These are phyloP conservation scores for Dryas alaskensis DNA, from an alignment of 306 rosid genomes.

Conservation along the genomic window DNA sequence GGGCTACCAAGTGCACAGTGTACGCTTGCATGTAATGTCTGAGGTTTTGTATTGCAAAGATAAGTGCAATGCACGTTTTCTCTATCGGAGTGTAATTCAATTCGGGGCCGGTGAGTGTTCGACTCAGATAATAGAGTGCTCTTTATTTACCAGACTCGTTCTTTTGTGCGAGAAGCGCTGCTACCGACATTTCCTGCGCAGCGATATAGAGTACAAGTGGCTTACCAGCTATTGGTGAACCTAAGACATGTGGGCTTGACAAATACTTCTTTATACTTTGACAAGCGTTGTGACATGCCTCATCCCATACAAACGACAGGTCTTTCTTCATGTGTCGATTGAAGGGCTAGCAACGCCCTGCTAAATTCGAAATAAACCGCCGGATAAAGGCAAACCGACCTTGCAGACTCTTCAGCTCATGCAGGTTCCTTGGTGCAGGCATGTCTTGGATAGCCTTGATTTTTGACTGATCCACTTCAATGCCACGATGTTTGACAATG, in stretches of 20 bases:
- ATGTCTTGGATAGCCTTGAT: not conserved
- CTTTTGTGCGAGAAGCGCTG: not conserved
- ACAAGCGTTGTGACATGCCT: not conserved
- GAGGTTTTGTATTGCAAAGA: not conserved
- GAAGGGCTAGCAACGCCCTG: no score
- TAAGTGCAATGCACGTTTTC: not conserved
- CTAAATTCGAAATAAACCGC: not conserved
- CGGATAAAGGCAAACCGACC: not conserved
- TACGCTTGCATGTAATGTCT: not conserved
- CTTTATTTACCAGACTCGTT: not conserved
- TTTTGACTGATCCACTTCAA: not conserved
- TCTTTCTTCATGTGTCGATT: not conserved
- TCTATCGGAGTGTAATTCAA: not conserved
- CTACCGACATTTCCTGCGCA: not conserved
- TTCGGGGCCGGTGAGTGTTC: not conserved
- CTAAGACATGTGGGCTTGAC: not conserved
- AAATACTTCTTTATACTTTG: not conserved
- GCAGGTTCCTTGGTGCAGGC: not conserved
- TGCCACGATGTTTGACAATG: not conserved
- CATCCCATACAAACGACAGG: not conserved
- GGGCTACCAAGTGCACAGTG: no score
- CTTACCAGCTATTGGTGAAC: not conserved
- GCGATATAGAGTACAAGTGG: not conserved
- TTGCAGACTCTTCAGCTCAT: not conserved
- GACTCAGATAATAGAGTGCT: not conserved